Evolutionary conservation across 108 stramenopile genomes (phyloP).

Genomic region (Cyclostephanos tholiformis): DNA sequence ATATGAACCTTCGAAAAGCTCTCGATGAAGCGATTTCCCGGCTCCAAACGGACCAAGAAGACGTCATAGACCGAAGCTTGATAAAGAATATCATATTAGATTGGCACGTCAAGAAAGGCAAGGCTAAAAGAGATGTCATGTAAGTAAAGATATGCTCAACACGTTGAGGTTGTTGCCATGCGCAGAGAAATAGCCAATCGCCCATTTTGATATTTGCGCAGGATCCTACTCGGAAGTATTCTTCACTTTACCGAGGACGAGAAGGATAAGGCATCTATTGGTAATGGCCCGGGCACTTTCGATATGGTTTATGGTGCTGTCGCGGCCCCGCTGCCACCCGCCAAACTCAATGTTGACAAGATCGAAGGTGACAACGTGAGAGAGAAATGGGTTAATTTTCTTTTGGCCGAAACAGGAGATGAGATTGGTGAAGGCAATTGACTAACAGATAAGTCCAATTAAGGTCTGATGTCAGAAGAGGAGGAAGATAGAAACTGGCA

Average conservation of each 20-base stretch:
- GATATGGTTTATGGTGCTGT: constrained; percentile 64
- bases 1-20: constrained; percentile 72
- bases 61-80: constrained; percentile 83
- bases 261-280: constrained; percentile 72
- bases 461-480: too few species aligned
- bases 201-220: too few species aligned
- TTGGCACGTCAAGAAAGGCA: constrained; percentile 77
- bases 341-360: constrained; percentile 74
- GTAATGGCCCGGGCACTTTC: constrained; percentile 48
- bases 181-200: too few species aligned
- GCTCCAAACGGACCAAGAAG: constrained; percentile 88
- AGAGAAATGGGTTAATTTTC: constrained; percentile 87
- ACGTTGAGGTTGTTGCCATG: too few species aligned
- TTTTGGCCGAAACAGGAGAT: constrained; percentile 86
- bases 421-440: constrained; percentile 27
- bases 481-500: too few species aligned
- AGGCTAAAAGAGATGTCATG: constrained; percentile 79
- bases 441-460: too few species aligned
- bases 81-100: constrained; percentile 92
- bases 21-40: constrained; percentile 88
- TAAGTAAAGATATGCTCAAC: too few species aligned
- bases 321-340: constrained; percentile 76
- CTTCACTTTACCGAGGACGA: constrained; percentile 89
- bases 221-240: constrained; percentile 81
- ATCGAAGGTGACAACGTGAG: constrained; percentile 84